Conservation (phyloP, 2,329 filamentous ascomycete genomes). For the Exophiala aquamarina region DNA sequence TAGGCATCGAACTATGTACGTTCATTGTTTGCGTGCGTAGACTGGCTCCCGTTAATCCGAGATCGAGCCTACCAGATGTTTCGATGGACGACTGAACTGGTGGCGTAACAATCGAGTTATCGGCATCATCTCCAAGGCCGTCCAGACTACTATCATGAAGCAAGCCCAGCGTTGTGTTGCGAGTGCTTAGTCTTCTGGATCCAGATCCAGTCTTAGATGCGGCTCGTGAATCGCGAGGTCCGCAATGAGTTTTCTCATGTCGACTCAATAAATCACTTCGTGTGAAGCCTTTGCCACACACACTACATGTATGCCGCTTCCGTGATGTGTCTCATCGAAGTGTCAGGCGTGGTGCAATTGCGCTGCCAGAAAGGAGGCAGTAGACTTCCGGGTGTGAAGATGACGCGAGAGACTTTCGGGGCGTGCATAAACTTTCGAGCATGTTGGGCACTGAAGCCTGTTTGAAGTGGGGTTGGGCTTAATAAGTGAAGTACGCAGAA, state of each 20-base stretch:
- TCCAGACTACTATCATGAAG: background rate
- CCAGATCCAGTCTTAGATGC: background rate
- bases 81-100: background rate
- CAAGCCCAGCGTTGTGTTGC: background rate
- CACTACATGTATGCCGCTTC: background rate
- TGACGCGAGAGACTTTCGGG: background rate
- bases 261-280: background rate
- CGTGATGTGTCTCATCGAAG: background rate
- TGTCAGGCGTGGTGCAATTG: too few species aligned
- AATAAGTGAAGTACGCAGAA: too few species aligned
- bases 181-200: background rate
- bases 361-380: too few species aligned
- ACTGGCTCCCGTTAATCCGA: too few species aligned
- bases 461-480: too few species aligned
- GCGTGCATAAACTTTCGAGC: background rate
- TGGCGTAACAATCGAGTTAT: background rate
- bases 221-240: background rate
- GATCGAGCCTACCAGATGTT: background rate
- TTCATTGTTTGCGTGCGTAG: background rate
- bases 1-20: background rate
- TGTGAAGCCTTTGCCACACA: background rate
- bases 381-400: background rate
- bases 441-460: background rate
- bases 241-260: background rate
- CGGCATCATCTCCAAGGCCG: background rate